phyloP scores from a whole-genome alignment of 164 flowering plant genomes.

The Sextonia rubra region DNA sequence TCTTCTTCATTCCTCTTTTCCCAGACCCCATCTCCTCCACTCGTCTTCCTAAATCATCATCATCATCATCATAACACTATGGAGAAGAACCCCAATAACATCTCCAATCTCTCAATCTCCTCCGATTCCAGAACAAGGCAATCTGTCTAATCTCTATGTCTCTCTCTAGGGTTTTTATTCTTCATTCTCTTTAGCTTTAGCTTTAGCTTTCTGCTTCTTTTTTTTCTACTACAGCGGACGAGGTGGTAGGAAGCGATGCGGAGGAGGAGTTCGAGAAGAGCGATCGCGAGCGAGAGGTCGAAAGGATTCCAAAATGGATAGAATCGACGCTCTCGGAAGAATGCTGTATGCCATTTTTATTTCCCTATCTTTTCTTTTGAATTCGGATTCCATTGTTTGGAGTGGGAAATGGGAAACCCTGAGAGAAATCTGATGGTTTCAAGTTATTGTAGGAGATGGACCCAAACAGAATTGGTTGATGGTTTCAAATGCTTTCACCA shows the following conservation, averaged over 20 bases:
- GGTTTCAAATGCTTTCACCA: no score
- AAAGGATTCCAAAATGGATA: constrained; percentile 20
- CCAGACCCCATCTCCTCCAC: neutral
- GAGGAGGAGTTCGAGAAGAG: constrained; percentile 23
- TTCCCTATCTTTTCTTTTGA: no score
- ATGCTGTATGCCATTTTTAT: constrained; percentile 19
- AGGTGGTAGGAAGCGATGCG: constrained; percentile 21
- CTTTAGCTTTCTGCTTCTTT: no score
- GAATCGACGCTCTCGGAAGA: constrained; percentile 37
- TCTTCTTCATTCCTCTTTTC: no score
- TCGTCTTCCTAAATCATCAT: neutral
- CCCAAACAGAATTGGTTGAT: no score
- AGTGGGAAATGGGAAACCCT: no score
- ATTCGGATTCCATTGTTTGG: no score
- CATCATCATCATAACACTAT: no score
- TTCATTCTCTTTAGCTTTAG: no score
- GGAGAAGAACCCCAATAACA: neutral
- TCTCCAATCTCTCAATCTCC: neutral
- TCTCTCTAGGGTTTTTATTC: neutral
- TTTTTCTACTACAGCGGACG: constrained; percentile 16
- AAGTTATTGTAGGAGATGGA: neutral
- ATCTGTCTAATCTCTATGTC: neutral
- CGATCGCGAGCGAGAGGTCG: constrained; percentile 31
- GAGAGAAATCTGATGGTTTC: neutral
- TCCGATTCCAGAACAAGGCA: constrained; percentile 1